Percentiles rank a stretch among this genome's conserved stretches.
phyloP scores from a whole-genome alignment of 768 basidiomycete species.

The Tylopilus vinaceipallidus region DNA sequence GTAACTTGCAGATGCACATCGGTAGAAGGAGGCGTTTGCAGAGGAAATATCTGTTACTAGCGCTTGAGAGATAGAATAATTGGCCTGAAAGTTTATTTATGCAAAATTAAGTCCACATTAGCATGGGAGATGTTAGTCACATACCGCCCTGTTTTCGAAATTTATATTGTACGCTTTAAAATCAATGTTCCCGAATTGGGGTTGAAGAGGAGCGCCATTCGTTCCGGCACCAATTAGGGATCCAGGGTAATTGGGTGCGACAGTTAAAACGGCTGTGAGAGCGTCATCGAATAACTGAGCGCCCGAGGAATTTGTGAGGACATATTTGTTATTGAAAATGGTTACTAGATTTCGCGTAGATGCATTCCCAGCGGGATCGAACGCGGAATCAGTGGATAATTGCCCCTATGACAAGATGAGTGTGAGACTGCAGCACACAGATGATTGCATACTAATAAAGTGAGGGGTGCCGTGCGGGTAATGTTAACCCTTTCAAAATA shows the following conservation, averaged over 20 bases:
- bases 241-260: too few species aligned
- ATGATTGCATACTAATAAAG: background rate
- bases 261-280: slow-evolving; percentile 40
- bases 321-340: too few species aligned
- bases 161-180: background rate
- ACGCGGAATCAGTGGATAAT: too few species aligned
- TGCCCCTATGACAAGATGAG: background rate
- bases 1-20: slow-evolving; percentile 36
- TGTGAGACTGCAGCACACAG: background rate
- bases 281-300: slow-evolving; percentile 52
- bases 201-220: background rate
- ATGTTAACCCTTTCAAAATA: slow-evolving; percentile 7
- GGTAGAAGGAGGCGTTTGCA: slow-evolving; percentile 65
- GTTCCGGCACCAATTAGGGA: background rate
- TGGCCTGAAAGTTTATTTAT: background rate
- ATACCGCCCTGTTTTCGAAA: background rate
- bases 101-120: slow-evolving; percentile 40
- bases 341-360: too few species aligned
- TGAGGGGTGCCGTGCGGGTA: slow-evolving; percentile 4
- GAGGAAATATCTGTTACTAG: slow-evolving; percentile 34
- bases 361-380: too few species aligned
- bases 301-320: too few species aligned
- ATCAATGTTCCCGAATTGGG: background rate
- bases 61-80: background rate
- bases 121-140: background rate